These are phyloP conservation scores for Ettlia oleoabundans DNA, from an alignment of 139 green algal genomes.

Conservation along the genomic window DNA sequence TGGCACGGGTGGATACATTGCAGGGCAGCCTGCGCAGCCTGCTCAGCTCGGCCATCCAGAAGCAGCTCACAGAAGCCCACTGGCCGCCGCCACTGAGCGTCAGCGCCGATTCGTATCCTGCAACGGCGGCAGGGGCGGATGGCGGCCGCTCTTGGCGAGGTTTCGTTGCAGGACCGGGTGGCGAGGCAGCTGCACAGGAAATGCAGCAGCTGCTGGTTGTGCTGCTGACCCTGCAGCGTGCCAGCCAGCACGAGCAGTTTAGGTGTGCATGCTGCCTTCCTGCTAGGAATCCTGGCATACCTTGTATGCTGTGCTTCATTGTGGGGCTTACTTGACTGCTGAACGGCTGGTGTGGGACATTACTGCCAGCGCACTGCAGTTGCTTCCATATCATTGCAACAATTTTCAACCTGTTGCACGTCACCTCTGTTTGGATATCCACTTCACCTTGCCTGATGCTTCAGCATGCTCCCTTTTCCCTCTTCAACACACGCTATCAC, in stretches of 20 bases:
- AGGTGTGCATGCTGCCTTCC: neutral
- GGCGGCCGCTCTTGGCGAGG: neutral
- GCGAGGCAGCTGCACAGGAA: neutral
- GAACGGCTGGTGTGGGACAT: no score
- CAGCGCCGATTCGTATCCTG: neutral
- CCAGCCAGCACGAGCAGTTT: constrained; percentile 29
- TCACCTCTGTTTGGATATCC: neutral
- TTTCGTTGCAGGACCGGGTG: constrained; percentile 8
- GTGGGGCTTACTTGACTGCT: no score
- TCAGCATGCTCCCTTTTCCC: neutral
- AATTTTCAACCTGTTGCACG: neutral
- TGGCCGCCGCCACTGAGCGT: constrained; percentile 38
- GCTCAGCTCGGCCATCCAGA: constrained; percentile 11
- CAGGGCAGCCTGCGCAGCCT: neutral
- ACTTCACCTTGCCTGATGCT: neutral
- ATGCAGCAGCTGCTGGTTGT: constrained; percentile 41
- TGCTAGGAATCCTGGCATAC: no score
- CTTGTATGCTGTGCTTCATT: no score
- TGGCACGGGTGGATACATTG: neutral
- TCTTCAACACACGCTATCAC: neutral
- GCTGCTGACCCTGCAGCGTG: constrained; percentile 43
- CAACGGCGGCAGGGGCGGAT: neutral
- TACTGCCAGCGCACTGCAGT: no score
- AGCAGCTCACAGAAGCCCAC: neutral
- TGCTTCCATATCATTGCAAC: no score